These are phyloP conservation scores for Taphrina wiesneri DNA, from an alignment of 1,139 yeast species.

Conservation along the genomic window DNA sequence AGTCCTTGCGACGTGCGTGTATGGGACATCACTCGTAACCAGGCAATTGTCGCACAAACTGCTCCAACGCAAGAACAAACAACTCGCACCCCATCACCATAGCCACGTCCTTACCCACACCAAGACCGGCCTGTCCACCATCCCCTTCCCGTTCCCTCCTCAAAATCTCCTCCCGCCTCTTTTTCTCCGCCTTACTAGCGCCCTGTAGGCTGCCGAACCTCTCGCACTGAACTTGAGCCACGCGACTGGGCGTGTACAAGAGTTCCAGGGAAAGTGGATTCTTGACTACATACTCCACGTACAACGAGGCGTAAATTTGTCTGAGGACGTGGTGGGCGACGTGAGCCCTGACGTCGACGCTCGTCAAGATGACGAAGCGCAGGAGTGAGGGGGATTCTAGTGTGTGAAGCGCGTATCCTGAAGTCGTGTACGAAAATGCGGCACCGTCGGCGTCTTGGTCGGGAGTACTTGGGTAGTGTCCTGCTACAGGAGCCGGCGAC, in stretches of 20 bases:
- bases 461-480: slow-evolving; percentile 38
- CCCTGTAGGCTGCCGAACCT: neutral
- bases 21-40: neutral
- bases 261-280: slow-evolving; percentile 46
- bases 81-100: slow-evolving; percentile 30
- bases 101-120: neutral
- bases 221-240: neutral
- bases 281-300: slow-evolving; percentile 66
- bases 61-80: slow-evolving; percentile 25
- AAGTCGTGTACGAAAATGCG: slow-evolving; percentile 67
- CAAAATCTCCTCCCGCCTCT: neutral
- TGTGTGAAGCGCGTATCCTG: slow-evolving; percentile 73
- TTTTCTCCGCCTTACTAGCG: neutral
- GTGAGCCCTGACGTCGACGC: slow-evolving; percentile 62
- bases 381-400: slow-evolving; percentile 77
- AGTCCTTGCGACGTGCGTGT: no score
- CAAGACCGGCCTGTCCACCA: neutral
- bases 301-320: slow-evolving; percentile 67
- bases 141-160: neutral
- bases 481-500: slow-evolving; percentile 22
- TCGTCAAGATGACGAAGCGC: slow-evolving; percentile 73
- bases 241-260: neutral
- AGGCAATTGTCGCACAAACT: slow-evolving; percentile 15
- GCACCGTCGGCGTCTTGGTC: slow-evolving; percentile 51
- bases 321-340: slow-evolving; percentile 55